phyloP scores from a whole-genome alignment of 768 basidiomycete species.

The Sporobolomyces phaffii region DNA sequence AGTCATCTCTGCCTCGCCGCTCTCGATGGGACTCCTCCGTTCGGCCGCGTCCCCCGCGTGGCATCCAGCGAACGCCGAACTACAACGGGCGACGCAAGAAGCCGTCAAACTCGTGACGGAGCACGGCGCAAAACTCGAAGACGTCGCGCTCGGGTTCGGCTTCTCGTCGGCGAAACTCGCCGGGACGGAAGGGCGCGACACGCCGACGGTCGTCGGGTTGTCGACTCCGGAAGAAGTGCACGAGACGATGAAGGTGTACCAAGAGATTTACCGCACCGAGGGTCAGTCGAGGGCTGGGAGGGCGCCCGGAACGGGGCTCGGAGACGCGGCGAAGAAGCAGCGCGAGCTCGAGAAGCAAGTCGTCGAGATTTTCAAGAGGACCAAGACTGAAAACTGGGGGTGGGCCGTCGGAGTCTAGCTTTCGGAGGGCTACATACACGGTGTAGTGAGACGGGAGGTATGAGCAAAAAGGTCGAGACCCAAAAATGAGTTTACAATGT shows the following conservation, averaged over 20 bases:
- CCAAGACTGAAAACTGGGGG: conserved; percentile 25
- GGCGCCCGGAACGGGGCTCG: conserved; percentile 49
- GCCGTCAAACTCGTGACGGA: conserved; percentile 44
- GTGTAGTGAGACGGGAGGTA: too few relatives aligned
- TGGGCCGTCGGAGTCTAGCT: conserved; percentile 21
- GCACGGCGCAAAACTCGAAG: conserved; percentile 49
- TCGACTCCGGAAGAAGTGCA: conserved; percentile 69
- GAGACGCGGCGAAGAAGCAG: conserved; percentile 14
- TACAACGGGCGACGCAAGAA: conserved; percentile 51
- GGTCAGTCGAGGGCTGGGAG: conserved; percentile 47
- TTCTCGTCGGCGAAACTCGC: conserved; percentile 45
- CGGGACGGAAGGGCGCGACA: conserved; percentile 46
- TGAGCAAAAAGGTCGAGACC: too few relatives aligned
- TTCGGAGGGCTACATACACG: too few relatives aligned
- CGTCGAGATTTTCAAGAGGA: conserved; percentile 27
- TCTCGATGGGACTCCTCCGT: conserved; percentile 75
- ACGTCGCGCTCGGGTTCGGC: conserved; percentile 69
- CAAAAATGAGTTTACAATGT: too few relatives aligned
- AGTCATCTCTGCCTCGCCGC: conserved; percentile 70
- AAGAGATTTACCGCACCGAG: conserved; percentile 53
- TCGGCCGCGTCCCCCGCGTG: conserved; percentile 55
- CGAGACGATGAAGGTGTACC: conserved; percentile 63
- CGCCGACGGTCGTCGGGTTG: conserved; percentile 66
- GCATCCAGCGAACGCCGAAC: conserved; percentile 65
- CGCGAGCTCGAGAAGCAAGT: conserved; percentile 23